Evolutionary conservation across 139 green algal genomes (phyloP), one percentile per base, ranked within the genome.

Genomic region (Pseudopediastrum boryanum): DNA sequence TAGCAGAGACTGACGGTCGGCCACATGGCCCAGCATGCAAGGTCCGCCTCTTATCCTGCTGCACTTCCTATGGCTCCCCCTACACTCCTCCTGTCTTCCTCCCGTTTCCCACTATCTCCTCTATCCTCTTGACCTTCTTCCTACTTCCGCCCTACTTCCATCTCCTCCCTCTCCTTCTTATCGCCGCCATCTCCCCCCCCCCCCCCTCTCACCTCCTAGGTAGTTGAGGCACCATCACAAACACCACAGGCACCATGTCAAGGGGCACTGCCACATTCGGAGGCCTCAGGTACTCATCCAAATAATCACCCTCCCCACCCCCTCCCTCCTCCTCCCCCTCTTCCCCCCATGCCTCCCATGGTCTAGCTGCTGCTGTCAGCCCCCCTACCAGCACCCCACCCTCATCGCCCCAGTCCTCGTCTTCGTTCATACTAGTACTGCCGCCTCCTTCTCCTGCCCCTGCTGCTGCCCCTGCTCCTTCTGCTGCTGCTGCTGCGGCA

Each of bases 181-280:
- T n/a, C n/a, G n/a, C n/a, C n/a, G n/a, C n/a, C n/a, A n/a, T n/a
- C n/a, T n/a, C n/a, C n/a, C n/a, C n/a, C n/a, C n/a, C n/a, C n/a
- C n/a, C n/a, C n/a, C n/a, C 48, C 48, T 27, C 54, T 73, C 35
- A 81, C 74, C 74, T 86, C 46, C 83, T 75, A 1, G 90, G 90
- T 56, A 94, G 77, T 31, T 71, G 84, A n/a, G 88, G 83, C 44
- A 94, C 83, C 7, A 63, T 75, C 25, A 92, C 66, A 44, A 83
- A 92, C 31, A 86, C 66, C 46, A 88, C 70, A 73, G 65, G 19
- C 79, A 87, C 51, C 64, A n/a, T n/a, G n/a, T 43, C 71, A 71
- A 88, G 35, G 42, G 42, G 27, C 70, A 42, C 33, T 21, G 42
- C 2, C 78, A 88, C 82, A 36, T 54, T 50, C 0, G 85, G 86